phyloP scores from a whole-genome alignment of 1,284 basidiomycete species.

The Rhodofomes roseus region DNA sequence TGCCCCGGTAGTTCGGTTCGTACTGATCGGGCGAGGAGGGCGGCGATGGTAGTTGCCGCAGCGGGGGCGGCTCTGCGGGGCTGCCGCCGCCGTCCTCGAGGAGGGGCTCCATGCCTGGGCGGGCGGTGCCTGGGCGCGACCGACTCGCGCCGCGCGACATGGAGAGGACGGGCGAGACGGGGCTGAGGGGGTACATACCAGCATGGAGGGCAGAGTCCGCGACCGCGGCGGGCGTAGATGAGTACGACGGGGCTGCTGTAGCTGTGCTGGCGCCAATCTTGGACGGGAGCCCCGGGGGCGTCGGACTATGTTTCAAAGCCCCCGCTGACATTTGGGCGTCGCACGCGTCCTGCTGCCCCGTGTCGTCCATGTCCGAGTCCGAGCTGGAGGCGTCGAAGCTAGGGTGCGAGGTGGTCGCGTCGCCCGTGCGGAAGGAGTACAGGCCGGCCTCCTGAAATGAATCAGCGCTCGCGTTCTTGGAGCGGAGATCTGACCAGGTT shows the following conservation, averaged over 20 bases:
- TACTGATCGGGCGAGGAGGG: conserved; percentile 25
- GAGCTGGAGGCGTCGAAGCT: not conserved
- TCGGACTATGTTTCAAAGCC: conserved; percentile 20
- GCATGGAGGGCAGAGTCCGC: not conserved
- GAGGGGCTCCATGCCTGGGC: conserved; percentile 23
- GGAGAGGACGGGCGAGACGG: conserved; percentile 5
- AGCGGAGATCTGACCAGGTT: conserved; percentile 26
- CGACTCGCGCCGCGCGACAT: conserved; percentile 10
- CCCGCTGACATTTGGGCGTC: conserved; percentile 19
- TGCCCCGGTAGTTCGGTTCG: conserved; percentile 12
- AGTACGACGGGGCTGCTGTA: conserved; percentile 12
- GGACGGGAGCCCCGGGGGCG: conserved; percentile 24
- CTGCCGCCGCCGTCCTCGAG: conserved; percentile 17
- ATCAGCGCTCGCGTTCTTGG: conserved; percentile 17
- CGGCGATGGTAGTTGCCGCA: conserved; percentile 29
- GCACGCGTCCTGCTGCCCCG: conserved; percentile 7
- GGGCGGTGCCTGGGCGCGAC: conserved; percentile 8
- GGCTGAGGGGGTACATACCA: conserved; percentile 9
- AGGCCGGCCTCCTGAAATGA: conserved; percentile 12
- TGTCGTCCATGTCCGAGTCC: not conserved
- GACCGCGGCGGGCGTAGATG: conserved; percentile 14
- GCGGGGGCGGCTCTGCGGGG: conserved; percentile 9
- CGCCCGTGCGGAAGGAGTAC: conserved; percentile 13
- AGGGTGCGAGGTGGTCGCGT: conserved; percentile 17
- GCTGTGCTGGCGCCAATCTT: conserved; percentile 17